Conservation (phyloP, 768 basidiomycete genomes). For the Auriscalpium orientale region DNA sequence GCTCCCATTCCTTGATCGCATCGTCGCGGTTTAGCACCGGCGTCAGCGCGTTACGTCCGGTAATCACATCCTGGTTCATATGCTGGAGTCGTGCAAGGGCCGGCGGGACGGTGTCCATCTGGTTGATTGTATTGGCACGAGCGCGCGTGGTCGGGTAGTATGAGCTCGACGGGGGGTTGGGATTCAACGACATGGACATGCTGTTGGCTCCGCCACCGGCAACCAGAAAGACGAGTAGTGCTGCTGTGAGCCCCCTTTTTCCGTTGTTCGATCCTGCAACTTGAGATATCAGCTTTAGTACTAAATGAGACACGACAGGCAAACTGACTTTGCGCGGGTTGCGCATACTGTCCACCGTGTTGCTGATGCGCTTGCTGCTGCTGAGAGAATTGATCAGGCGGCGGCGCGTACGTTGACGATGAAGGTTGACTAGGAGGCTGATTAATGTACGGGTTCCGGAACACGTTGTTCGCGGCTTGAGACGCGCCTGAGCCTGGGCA, state of each 20-base stretch:
- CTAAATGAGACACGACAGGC: conserved; percentile 26
- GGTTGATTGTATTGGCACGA: conserved; percentile 88
- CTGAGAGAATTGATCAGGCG: conserved; percentile 20
- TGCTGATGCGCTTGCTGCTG: conserved; percentile 5
- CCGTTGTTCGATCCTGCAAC: conserved; percentile 24
- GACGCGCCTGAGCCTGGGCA: conserved; percentile 72
- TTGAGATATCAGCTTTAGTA: conserved; percentile 42
- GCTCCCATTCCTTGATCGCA: conserved; percentile 92
- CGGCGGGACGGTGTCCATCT: conserved; percentile 89
- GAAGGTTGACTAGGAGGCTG: conserved; percentile 28
- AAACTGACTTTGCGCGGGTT: conserved; percentile 21
- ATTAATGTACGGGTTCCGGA: conserved; percentile 77
- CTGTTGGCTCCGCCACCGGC: not conserved
- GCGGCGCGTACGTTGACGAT: conserved; percentile 21
- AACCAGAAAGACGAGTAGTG: not conserved
- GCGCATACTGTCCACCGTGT: conserved; percentile 20
- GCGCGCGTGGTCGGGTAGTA: conserved; percentile 66
- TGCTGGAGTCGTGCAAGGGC: conserved; percentile 85
- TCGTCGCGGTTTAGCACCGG: conserved; percentile 95
- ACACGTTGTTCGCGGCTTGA: conserved; percentile 60
- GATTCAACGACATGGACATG: conserved; percentile 22
- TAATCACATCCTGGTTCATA: conserved; percentile 79
- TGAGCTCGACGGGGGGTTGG: conserved; percentile 55
- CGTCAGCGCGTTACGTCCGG: conserved; percentile 75
- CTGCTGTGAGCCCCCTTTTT: conserved; percentile 17